Evolutionary conservation across 768 basidiomycete genomes (phyloP).

Genomic region (Rhodocollybia butyracea): DNA sequence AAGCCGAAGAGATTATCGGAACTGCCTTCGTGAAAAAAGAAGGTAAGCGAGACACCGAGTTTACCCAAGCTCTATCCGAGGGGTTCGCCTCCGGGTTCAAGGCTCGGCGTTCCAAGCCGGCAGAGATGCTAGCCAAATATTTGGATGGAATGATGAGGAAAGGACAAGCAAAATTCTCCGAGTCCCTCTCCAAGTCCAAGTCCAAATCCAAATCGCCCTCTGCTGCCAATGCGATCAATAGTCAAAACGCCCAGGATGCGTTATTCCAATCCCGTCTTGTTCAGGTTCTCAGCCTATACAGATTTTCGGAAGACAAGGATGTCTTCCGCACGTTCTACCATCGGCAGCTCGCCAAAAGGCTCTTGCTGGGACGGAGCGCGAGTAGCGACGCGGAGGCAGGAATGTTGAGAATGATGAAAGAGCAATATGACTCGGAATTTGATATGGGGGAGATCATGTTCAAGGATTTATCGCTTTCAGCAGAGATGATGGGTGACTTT

Average conservation of each 20-base stretch:
- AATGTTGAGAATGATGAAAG: conserved; percentile 83
- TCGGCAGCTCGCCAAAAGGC: conserved; percentile 80
- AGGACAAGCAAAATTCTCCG: conserved; percentile 65
- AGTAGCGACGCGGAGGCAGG: conserved; percentile 84
- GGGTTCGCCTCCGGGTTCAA: conserved; percentile 77
- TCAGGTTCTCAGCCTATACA: conserved; percentile 67
- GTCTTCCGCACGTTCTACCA: conserved; percentile 93
- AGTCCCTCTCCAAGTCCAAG: conserved; percentile 20
- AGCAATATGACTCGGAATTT: conserved; percentile 92
- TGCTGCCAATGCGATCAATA: neutral
- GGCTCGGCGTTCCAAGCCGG: conserved; percentile 74
- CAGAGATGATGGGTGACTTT: conserved; percentile 70
- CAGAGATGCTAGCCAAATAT: conserved; percentile 91
- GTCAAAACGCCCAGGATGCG: conserved; percentile 34
- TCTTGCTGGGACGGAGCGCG: conserved; percentile 81
- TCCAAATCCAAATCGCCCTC: neutral
- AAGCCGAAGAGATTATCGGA: conserved; percentile 47
- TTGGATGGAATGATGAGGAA: conserved; percentile 84
- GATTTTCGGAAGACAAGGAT: conserved; percentile 90
- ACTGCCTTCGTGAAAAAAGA: conserved; percentile 42
- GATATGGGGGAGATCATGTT: conserved; percentile 96
- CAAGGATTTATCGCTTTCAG: conserved; percentile 78
- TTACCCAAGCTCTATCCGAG: conserved; percentile 64
- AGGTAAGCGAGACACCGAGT: conserved; percentile 29
- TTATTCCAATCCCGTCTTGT: conserved; percentile 65